Evolutionary conservation across 73 alveolate species (phyloP).

Genomic region (Stentor roeselii): DNA sequence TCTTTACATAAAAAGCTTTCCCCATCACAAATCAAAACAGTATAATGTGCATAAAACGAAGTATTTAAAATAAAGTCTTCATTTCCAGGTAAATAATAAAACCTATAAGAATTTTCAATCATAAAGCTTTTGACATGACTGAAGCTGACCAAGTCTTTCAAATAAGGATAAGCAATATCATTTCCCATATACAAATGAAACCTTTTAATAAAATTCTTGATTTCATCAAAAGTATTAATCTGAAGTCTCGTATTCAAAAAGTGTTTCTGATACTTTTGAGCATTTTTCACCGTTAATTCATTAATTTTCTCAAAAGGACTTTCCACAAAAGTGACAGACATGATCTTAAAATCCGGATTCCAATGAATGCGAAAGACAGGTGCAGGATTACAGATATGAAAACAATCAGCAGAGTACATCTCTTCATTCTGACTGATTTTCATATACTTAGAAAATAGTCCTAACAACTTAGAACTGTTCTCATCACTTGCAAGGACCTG

Average conservation of each 20-base stretch:
- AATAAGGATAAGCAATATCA: neutral
- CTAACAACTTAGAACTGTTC: neutral
- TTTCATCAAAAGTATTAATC: neutral
- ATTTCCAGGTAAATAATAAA: slow-evolving; percentile 4
- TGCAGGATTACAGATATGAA: neutral
- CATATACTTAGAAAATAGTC: neutral
- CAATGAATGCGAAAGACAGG: slow-evolving; percentile 9
- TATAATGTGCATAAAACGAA: slow-evolving; percentile 2
- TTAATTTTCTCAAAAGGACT: slow-evolving; percentile 5
- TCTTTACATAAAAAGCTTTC: slow-evolving; percentile 17
- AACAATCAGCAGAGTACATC: neutral
- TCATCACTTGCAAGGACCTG: slow-evolving; percentile 12
- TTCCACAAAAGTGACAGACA: slow-evolving; percentile 8
- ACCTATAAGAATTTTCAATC: neutral
- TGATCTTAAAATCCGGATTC: neutral
- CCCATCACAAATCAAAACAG: neutral
- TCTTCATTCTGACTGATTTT: neutral
- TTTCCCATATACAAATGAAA: neutral
- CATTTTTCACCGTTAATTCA: neutral
- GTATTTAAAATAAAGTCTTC: neutral
- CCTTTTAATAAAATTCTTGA: neutral
- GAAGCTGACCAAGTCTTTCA: neutral
- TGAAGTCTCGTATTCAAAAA: neutral
- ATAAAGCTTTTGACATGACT: neutral
- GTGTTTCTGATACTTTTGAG: neutral